Base-by-base conservation (phyloP, 2,329 filamentous ascomycete genomes). In the Didymella sp. region DNA sequence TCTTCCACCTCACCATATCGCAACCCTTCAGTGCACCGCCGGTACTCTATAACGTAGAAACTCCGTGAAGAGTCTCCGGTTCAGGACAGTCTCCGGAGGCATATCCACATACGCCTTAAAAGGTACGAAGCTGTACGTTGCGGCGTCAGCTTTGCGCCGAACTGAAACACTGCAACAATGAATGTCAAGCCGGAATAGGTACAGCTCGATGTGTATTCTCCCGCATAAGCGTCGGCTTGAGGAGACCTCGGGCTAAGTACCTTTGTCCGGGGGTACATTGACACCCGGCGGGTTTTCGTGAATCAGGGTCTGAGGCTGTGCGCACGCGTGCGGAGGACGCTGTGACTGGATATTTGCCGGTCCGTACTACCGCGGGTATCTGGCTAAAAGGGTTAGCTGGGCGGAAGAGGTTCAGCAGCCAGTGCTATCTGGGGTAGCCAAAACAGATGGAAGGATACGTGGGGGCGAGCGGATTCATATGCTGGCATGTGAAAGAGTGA, bases 341-440 rank as follows among this genome's bases (percentile, higher is more conserved):
- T 46, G 19, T 58, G 45, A 58, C 50, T 58, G 56, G 50, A 50
- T 33, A 58, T 58, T 45, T 58, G 50, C 56, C 56, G 56, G 56
- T 58, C 44, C 45, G 50, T 50, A 42, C 40, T 35, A 40, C 56
- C 56, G 56, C 56, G 56, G 56, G 40, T 47, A 21, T 31, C n/a
- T 58, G 45, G 49, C 49, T 50, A 38, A 58, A 49, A 22, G 13
- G 40, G 56, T 41, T 58, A 58, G 50, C 40, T 37, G 31, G 31
- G 27, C 45, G 33, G 48, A 38, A 25, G 42, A 35, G 9, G n/a
- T n/a, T n/a, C n/a, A n/a, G n/a, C n/a, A n/a, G n/a, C n/a, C n/a
- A n/a, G n/a, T n/a, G n/a, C 28, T 28, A 38, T 58, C 55, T 52
- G 56, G 56, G 56, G 55, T 41, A 58, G 55, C 40, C 43, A 57